phyloP scores from a whole-genome alignment of 306 rosid species.

The Sicyos edulis region DNA sequence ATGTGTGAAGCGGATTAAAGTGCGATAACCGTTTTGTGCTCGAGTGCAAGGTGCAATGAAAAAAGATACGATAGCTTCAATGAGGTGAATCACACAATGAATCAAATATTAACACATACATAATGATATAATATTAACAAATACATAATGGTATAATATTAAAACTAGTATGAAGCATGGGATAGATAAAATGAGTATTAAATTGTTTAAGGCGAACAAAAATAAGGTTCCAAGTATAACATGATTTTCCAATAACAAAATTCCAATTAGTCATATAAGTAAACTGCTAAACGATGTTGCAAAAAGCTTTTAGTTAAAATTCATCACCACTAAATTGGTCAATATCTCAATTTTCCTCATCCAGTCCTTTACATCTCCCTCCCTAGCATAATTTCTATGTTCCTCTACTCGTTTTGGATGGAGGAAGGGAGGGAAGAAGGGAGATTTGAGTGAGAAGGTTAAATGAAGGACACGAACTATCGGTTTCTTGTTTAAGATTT shows the following conservation, averaged over 20 bases:
- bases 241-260: background rate
- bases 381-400: background rate
- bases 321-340: background rate
- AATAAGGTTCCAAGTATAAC: background rate
- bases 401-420: background rate
- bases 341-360: background rate
- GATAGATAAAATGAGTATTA: background rate
- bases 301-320: background rate
- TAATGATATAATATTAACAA: background rate
- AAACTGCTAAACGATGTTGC: background rate
- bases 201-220: background rate
- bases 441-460: background rate
- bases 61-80: background rate
- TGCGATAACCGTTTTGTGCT: background rate
- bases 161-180: conserved; percentile 8
- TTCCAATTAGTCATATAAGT: background rate
- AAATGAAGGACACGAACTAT: background rate
- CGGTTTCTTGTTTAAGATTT: background rate
- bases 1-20: background rate
- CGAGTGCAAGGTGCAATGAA: background rate
- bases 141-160: background rate
- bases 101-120: background rate
- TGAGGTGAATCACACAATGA: background rate
- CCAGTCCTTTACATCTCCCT: conserved; percentile 9
- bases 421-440: background rate